A percentile compares a stretch with the other conserved stretches of the same genome.
Conservation (phyloP, 2,329 filamentous ascomycete species). For the Leptographium wingfieldii region DNA sequence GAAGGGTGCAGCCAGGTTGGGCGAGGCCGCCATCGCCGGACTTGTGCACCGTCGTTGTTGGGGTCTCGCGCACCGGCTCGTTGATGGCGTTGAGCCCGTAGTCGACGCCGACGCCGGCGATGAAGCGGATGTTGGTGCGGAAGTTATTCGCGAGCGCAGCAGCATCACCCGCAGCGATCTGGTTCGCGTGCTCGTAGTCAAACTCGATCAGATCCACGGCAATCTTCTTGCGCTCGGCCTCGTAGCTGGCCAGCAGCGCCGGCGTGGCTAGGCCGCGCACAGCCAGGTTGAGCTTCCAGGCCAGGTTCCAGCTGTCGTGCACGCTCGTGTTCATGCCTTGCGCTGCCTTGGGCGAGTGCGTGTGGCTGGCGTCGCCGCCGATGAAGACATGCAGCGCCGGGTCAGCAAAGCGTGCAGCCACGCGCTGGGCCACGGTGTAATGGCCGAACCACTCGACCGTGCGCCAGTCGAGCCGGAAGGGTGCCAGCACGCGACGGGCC, state of each 20-base stretch:
- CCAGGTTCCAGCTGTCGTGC: constrained; percentile 39
- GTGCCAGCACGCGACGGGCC: constrained; percentile 41
- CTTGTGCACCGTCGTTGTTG: constrained; percentile 17
- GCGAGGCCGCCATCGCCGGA: constrained; percentile 23
- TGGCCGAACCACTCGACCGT: constrained; percentile 58
- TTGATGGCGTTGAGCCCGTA: constrained; percentile 40
- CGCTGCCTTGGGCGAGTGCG: constrained; percentile 41
- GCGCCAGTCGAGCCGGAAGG: constrained; percentile 43
- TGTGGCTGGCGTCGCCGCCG: constrained; percentile 52
- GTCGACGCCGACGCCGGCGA: constrained; percentile 51
- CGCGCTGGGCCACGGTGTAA: constrained; percentile 57
- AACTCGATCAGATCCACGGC: constrained; percentile 47
- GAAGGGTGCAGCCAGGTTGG: constrained; percentile 41
- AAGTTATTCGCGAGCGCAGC: constrained; percentile 50
- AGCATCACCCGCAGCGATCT: constrained; percentile 43
- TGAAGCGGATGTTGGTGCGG: constrained; percentile 51
- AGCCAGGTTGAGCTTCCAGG: constrained; percentile 37
- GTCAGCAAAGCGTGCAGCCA: constrained; percentile 56
- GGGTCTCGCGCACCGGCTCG: constrained; percentile 26
- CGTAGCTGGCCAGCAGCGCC: constrained; percentile 45
- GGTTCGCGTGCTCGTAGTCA: constrained; percentile 29
- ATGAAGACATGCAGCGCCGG: constrained; percentile 45
- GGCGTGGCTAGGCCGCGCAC: constrained; percentile 42
- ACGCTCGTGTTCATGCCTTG: constrained; percentile 53
- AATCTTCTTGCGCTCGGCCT: constrained; percentile 48